Evolutionary conservation across 352 stramenopile genomes (phyloP).

Genomic region (Phytophthora palmivora): DNA sequence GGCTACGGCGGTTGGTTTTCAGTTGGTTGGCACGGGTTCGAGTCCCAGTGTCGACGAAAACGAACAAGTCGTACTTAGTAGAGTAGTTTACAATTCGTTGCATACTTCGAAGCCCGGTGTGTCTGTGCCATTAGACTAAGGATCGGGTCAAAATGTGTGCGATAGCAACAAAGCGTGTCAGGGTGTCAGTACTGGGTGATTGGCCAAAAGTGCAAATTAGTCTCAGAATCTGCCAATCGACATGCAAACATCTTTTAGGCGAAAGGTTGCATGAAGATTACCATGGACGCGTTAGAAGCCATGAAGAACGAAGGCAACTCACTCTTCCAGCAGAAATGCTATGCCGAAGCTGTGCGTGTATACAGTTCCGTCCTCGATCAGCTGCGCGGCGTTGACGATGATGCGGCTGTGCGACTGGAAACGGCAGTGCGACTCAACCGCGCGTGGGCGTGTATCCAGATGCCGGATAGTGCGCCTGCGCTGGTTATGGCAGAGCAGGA

Average conservation of each 20-base stretch:
- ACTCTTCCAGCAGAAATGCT: constrained; percentile 57
- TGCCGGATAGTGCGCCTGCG: constrained; percentile 3
- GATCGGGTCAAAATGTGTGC: constrained; percentile 90
- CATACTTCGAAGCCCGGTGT: constrained; percentile 91
- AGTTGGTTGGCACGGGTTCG: constrained; percentile 57
- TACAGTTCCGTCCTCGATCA: constrained; percentile 54
- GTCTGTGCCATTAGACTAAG: constrained; percentile 92
- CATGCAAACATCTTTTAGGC: constrained; percentile 53
- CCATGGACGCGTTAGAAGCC: constrained; percentile 44
- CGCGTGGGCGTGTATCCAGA: constrained; percentile 62
- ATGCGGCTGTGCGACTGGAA: constrained; percentile 39
- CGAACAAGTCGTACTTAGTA: constrained; percentile 26
- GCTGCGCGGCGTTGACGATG: not conserved
- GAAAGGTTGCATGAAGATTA: not conserved
- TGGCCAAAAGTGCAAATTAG: constrained; percentile 37
- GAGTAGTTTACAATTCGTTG: constrained; percentile 29
- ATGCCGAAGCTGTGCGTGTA: constrained; percentile 49
- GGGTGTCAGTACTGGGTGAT: constrained; percentile 88
- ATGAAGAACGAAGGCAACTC: constrained; percentile 69
- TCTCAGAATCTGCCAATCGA: constrained; percentile 92
- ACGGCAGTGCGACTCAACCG: constrained; percentile 71
- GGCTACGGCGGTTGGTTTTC: not conserved
- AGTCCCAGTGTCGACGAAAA: constrained; percentile 44
- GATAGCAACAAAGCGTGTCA: constrained; percentile 71
- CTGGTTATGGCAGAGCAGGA: constrained; percentile 66